Percentiles rank a stretch among this genome's conserved stretches.
Conservation (phyloP, 2,329 filamentous ascomycete genomes). For the Aspergillus tubingensis region DNA sequence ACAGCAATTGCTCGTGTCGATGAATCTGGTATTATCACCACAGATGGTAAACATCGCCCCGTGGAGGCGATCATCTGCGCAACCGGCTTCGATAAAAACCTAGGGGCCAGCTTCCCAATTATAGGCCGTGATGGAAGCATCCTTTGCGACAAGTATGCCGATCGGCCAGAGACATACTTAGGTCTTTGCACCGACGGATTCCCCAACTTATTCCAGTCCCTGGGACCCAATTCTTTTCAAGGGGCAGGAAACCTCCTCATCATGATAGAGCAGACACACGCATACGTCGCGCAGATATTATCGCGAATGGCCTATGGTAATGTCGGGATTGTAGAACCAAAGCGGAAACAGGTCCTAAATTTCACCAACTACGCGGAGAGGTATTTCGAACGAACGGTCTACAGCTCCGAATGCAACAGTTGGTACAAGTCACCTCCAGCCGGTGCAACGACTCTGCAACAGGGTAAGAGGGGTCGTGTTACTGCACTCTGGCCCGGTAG, state of each 20-base stretch:
- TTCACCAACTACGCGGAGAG: neutral
- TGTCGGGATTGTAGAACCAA: slow-evolving; percentile 1
- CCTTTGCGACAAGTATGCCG: neutral
- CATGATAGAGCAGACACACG: slow-evolving; percentile 7
- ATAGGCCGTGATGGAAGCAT: neutral
- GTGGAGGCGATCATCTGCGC: slow-evolving; percentile 5
- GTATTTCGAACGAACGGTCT: slow-evolving; percentile 8
- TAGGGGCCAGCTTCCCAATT: neutral
- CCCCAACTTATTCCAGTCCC: slow-evolving; percentile 8
- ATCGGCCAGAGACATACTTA: neutral
- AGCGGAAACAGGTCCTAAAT: neutral
- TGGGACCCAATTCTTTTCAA: slow-evolving; percentile 6
- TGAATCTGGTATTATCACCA: neutral
- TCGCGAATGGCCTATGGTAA: slow-evolving; percentile 3
- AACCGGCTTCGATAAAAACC: neutral
- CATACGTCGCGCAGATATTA: slow-evolving; percentile 1
- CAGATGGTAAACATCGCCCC: neutral
- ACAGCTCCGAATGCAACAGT: slow-evolving; percentile 6
- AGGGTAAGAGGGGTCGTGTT: neutral
- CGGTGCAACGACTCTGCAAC: neutral
- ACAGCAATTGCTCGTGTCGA: neutral
- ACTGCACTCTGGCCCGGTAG: slow-evolving; percentile 6
- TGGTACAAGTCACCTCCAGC: slow-evolving; percentile 7
- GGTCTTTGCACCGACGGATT: neutral
- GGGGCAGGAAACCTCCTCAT: slow-evolving; percentile 9